phyloP scores from a whole-genome alignment of 192 early-diverging fungal genomes.

The Umbelopsis vinacea region DNA sequence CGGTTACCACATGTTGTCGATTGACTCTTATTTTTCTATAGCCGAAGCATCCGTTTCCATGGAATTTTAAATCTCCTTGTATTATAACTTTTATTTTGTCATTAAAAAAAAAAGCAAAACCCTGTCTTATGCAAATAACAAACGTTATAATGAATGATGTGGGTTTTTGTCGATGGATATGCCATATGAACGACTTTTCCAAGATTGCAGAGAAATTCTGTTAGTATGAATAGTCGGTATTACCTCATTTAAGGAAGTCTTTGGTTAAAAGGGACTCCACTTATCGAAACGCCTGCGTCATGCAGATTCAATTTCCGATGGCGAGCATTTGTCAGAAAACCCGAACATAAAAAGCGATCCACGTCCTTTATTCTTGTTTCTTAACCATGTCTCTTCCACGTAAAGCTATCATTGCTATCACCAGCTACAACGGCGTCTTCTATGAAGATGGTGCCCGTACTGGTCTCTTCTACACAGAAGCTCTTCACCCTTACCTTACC shows the following conservation, averaged over 20 bases:
- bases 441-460: slow-evolving; percentile 56
- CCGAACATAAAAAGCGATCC: no score
- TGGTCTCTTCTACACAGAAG: slow-evolving; percentile 60
- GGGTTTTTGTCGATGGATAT: no score
- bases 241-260: no score
- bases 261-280: no score
- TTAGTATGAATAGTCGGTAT: no score
- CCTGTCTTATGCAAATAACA: background rate
- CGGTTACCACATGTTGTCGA: background rate
- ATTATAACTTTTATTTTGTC: background rate
- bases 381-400: slow-evolving; percentile 36
- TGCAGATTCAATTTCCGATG: no score
- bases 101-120: background rate
- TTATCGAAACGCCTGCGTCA: no score
- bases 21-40: background rate
- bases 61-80: slow-evolving; percentile 29
- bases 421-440: slow-evolving; percentile 54
- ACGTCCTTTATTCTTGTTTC: no score
- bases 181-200: no score
- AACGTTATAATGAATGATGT: no score
- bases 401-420: slow-evolving; percentile 53
- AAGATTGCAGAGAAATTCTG: no score
- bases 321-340: no score
- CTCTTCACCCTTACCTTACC: slow-evolving; percentile 53
- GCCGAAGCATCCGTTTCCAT: slow-evolving; percentile 28